Evolutionary conservation across 352 stramenopile genomes (phyloP).

Genomic region (Globisporangium radiosum): DNA sequence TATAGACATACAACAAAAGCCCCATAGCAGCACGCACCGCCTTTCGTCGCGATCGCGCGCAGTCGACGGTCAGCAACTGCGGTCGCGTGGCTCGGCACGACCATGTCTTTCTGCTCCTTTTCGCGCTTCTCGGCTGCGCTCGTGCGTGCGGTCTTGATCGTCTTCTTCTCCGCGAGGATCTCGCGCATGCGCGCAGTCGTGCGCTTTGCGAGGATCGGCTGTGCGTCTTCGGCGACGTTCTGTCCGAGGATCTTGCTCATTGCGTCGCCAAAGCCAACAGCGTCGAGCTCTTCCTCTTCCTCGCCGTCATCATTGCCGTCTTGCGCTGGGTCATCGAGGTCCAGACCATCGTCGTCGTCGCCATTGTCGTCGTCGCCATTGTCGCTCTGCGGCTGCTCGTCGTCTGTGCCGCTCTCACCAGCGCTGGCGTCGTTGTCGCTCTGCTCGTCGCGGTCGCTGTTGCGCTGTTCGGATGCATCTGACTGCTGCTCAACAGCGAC

Average conservation of each 20-base stretch:
- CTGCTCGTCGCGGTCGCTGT: not conserved
- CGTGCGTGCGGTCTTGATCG: constrained; percentile 55
- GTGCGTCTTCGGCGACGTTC: constrained; percentile 55
- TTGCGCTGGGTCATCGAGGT: constrained; percentile 11
- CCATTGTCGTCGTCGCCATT: constrained; percentile 19
- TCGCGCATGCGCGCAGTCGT: constrained; percentile 79
- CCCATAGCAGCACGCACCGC: constrained; percentile 24
- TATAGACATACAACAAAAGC: no score
- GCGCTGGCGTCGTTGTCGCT: constrained; percentile 1
- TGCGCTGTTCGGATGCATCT: not conserved
- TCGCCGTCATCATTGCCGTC: constrained; percentile 15
- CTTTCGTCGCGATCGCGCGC: constrained; percentile 80
- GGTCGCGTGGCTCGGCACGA: constrained; percentile 52
- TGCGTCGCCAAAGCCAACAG: constrained; percentile 76
- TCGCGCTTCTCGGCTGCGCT: constrained; percentile 69
- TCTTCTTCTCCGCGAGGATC: constrained; percentile 70
- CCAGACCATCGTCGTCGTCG: constrained; percentile 14
- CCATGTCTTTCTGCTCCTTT: constrained; percentile 75
- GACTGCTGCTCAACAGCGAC: not conserved
- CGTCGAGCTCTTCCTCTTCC: constrained; percentile 31
- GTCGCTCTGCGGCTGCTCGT: constrained; percentile 12
- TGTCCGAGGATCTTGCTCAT: constrained; percentile 85
- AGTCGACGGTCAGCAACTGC: constrained; percentile 57
- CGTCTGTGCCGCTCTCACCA: constrained; percentile 9
- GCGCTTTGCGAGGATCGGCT: constrained; percentile 79